Evolutionary conservation across 345 rosid species (phyloP), one percentile per base, ranked within the genome.

Genomic region (Zanthoxylum bungeanum): DNA sequence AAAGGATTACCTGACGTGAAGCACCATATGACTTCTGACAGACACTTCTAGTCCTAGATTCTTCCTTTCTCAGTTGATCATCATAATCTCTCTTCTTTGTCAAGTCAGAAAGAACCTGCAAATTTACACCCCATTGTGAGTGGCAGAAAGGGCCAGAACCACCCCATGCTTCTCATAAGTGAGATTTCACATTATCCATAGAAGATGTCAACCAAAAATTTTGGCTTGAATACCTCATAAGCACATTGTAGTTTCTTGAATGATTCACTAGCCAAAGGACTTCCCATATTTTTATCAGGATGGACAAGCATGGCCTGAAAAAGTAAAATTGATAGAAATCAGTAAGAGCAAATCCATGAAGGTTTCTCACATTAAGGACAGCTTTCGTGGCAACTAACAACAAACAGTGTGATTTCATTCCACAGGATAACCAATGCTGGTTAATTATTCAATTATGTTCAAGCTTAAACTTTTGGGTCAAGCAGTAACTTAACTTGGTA

Each of bases 241-340:
- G 98, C 99, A 80, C 94, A 87, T 67, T 93, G 98, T 75, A 95
- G 89, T 86, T 93, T 95, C 89, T 95, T 95, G 79, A 96, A 96
- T 24, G 99, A 93, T 76, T 96, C 99, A 73, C 99, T 93, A 28
- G 98, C 98, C 36, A 85, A 74, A 44, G 94, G 82, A 82, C 88
- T 96, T 71, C 99, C 98, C 97, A 86, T 86, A 74, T 96, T 96
- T 79, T 96, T 96, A 85, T 92, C 99, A 7, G 99, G 99, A 88
- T 96, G 99, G 63, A 96, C 99, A 80, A 93, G 85, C 98, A 89
- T 95, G 62, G 99, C 99, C 99, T 95, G 71, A 75, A 79, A 3
- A 78, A 57, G 67, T 27, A 64, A 37, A 62, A 51, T n/a, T 22
- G 66, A 62, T 9, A 19, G 5, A 49, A 33, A 21, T 28, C 10